Conservation (phyloP, 805 yeast species). For the Yarrowia sp. region DNA sequence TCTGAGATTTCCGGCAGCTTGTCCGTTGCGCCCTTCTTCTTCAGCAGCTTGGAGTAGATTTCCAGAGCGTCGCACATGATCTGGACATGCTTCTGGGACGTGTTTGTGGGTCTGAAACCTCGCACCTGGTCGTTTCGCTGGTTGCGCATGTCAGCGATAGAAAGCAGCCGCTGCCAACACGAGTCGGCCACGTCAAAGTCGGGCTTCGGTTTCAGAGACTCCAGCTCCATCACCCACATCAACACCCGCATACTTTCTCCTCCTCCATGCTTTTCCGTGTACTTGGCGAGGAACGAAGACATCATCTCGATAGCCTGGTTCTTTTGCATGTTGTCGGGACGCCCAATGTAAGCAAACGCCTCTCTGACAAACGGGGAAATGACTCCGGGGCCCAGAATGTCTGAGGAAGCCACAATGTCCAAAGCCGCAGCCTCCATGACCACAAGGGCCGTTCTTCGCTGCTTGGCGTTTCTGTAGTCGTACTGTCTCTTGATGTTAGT, state of each 20-base stretch:
- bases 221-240: slow-evolving; percentile 15
- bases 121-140: neutral
- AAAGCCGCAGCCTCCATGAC: slow-evolving; percentile 29
- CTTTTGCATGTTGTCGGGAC: neutral
- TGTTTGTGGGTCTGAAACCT: slow-evolving; percentile 8
- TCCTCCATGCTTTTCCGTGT: slow-evolving; percentile 32
- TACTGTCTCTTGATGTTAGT: slow-evolving; percentile 3
- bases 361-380: slow-evolving; percentile 15
- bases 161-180: slow-evolving; percentile 12
- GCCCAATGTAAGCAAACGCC: slow-evolving; percentile 2
- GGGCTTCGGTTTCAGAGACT: neutral
- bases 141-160: slow-evolving; percentile 1
- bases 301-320: neutral
- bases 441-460: slow-evolving; percentile 10
- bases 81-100: slow-evolving; percentile 4
- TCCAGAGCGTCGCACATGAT: slow-evolving; percentile 33
- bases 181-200: neutral
- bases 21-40: neutral
- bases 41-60: neutral
- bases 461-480: neutral
- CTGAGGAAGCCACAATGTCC: slow-evolving; percentile 6
- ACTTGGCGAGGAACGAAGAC: neutral
- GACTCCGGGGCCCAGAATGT: slow-evolving; percentile 15
- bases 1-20: neutral
- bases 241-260: slow-evolving; percentile 23